Evolutionary conservation across 1,284 basidiomycete species (phyloP), one percentile per base, ranked within the genome.

Genomic region (Pseudozyma tsukubaensis): DNA sequence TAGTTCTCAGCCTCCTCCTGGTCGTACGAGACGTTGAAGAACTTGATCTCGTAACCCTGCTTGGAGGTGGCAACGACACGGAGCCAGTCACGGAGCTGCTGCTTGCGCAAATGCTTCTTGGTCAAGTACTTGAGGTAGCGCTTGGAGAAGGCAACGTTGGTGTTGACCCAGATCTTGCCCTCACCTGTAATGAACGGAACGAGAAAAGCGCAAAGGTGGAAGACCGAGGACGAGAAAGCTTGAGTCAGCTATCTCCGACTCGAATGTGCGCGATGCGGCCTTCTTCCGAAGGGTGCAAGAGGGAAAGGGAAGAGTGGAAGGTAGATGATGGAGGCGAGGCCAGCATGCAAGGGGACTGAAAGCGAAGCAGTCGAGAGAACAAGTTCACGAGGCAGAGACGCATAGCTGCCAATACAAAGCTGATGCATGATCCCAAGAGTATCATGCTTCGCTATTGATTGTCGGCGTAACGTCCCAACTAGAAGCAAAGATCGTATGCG

Each of bases 81-180:
- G 51, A 84, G 79, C 82, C 84, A 85, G 77, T 85, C 84, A 65
- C 84, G 83, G 44, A 85, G 81, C 76, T 81, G 80, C 60, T 78
- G 75, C 65, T 83, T 81, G 77, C 80, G 79, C 59, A 84, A 75
- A 76, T 80, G 83, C 80, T 85, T 85, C 82, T 86, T 86, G 71
- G 85, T 86, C 19, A 86, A 72, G 81, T 85, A 86, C 81, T 86
- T 86, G 79, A 86, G 83, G 84, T 86, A 86, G 52, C 86, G 83
- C 83, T 84, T 84, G 55, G 85, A 86, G 77, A 86, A 85, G 69
- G 85, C 83, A 58, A 85, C 82, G 64, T 79, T 79, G 62, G 86
- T 83, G 72, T 81, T 85, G 74, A 86, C 76, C 74, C 80, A 78
- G 78, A 86, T 84, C 82, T 86, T 85, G 73, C 85, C 85, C 61